Evolutionary conservation across 306 rosid genomes (phyloP).

Genomic region (cucumber (Cucumis sativus)): Cucumber_9930_V3 NC_026659.2:4397001-4397500

Average conservation of each 20-base stretch:
- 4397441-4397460: constrained; percentile 35
- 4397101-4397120: constrained; percentile 37
- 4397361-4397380: constrained; percentile 78
- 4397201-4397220: constrained; percentile 99
- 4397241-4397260: constrained; percentile 86
- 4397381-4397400: constrained; percentile 82
- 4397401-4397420: constrained; percentile 59
- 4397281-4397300: constrained; percentile 28
- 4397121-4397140: constrained; percentile 30
- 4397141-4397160: constrained; percentile 95
- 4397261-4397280: constrained; percentile 76
- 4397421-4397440: constrained; percentile 57
- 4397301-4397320: constrained; percentile 26
- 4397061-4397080: constrained; percentile 86
- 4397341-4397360: constrained; percentile 49
- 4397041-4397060: constrained; percentile 29
- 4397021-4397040: constrained; percentile 44
- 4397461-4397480: constrained; percentile 20
- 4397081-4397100: constrained; percentile 71
- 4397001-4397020: constrained; percentile 9
- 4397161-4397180: constrained; percentile 51
- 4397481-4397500: constrained; percentile 34
- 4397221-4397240: constrained; percentile 95
- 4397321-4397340: constrained; percentile 68
- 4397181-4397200: constrained; percentile 69